These are phyloP conservation scores for Komagataella ulmi DNA, from an alignment of 805 yeast genomes.

Conservation along the genomic window DNA sequence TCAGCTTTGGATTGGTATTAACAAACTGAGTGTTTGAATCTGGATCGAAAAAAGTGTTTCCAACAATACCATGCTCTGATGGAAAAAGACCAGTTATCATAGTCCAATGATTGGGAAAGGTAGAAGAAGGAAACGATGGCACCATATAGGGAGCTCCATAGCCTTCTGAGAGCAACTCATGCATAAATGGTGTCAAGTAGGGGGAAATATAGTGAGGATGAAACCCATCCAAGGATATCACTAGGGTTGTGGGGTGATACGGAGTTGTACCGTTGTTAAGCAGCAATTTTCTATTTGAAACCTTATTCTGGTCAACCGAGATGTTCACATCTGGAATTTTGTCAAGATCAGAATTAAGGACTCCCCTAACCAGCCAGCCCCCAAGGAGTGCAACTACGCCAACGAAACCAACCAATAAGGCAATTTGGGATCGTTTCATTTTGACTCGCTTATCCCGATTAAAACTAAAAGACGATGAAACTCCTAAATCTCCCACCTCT, in stretches of 20 bases:
- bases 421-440: neutral
- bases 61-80: constrained; percentile 74
- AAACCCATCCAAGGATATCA: constrained; percentile 79
- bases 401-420: neutral
- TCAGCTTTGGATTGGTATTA: constrained; percentile 41
- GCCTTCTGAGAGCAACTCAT: constrained; percentile 35
- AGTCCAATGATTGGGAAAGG: constrained; percentile 91
- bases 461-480: neutral
- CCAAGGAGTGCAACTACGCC: neutral
- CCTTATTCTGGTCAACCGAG: neutral
- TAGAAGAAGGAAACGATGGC: constrained; percentile 81
- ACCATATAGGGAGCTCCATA: constrained; percentile 71
- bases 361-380: neutral
- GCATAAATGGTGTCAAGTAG: constrained; percentile 57
- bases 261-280: constrained; percentile 50
- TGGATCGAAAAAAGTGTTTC: constrained; percentile 69
- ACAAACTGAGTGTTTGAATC: constrained; percentile 38
- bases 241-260: constrained; percentile 67
- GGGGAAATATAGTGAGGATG: constrained; percentile 76
- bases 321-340: neutral
- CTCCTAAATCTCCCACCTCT: constrained; percentile 1
- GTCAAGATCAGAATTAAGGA: neutral
- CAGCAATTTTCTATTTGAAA: constrained; percentile 8
- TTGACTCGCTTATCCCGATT: neutral
- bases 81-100: constrained; percentile 80